Conservation (phyloP, 192 early-diverging fungal species). For the Coemansia sp. region DNA sequence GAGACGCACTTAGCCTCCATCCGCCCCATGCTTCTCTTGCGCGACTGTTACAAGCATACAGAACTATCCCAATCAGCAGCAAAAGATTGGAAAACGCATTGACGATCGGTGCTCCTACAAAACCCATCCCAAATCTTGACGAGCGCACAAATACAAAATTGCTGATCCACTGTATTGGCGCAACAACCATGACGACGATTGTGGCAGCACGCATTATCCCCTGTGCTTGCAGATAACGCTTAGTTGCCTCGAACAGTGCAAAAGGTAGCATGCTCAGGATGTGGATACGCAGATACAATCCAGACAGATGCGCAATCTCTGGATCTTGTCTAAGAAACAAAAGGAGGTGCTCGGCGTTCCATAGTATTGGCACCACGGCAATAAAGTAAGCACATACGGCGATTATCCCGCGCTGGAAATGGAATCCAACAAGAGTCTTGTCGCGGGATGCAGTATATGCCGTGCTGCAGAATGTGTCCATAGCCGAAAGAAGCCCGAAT, state of each 20-base stretch:
- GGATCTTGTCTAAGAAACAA: slow-evolving; percentile 71
- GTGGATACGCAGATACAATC: slow-evolving; percentile 64
- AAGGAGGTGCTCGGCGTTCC: slow-evolving; percentile 68
- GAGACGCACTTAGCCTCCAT: slow-evolving; percentile 67
- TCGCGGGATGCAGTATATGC: slow-evolving; percentile 10
- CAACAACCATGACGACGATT: slow-evolving; percentile 64
- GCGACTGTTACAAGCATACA: slow-evolving; percentile 63
- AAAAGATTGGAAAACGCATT: slow-evolving; percentile 68
- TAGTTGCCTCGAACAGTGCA: slow-evolving; percentile 76
- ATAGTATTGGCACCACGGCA: slow-evolving; percentile 67
- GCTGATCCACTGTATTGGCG: slow-evolving; percentile 70
- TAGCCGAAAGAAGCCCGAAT: slow-evolving; percentile 6
- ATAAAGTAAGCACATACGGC: slow-evolving; percentile 24
- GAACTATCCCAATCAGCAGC: slow-evolving; percentile 61
- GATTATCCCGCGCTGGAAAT: slow-evolving; percentile 9
- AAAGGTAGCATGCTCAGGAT: slow-evolving; percentile 71
- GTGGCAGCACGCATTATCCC: slow-evolving; percentile 80
- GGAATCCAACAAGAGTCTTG: slow-evolving; percentile 11
- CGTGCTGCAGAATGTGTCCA: neutral
- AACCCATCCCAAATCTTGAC: slow-evolving; percentile 63
- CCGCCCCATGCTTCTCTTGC: slow-evolving; percentile 83
- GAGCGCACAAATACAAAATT: slow-evolving; percentile 78
- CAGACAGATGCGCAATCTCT: slow-evolving; percentile 61
- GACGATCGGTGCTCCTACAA: slow-evolving; percentile 78
- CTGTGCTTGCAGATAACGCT: slow-evolving; percentile 83